Evolutionary conservation across 78 protist genomes (phyloP).

Genomic region (Paratrimastix pyriformis): DNA sequence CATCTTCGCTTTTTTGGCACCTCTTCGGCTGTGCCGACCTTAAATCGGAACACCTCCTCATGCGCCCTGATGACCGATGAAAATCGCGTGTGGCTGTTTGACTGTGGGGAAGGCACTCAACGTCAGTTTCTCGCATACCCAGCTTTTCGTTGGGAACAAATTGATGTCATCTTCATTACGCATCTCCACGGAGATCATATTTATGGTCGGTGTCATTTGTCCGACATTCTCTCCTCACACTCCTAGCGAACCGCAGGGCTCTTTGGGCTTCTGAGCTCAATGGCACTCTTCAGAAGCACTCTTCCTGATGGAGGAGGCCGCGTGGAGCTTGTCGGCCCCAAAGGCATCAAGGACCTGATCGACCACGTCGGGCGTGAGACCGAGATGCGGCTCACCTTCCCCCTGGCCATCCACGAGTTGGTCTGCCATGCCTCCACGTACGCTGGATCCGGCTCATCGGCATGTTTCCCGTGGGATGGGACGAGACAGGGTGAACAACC

Average conservation of each 20-base stretch:
- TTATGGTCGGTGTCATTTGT: too few species aligned
- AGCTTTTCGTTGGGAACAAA: not conserved
- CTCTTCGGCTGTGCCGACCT: too few species aligned
- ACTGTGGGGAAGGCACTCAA: conserved; percentile 14
- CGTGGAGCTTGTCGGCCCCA: conserved; percentile 9
- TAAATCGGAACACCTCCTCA: too few species aligned
- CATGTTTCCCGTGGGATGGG: too few species aligned
- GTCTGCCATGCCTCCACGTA: too few species aligned
- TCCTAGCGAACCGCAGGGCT: too few species aligned
- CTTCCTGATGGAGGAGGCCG: too few species aligned
- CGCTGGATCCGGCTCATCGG: too few species aligned
- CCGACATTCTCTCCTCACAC: too few species aligned
- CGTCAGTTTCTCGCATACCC: not conserved
- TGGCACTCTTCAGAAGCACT: not conserved
- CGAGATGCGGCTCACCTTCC: not conserved
- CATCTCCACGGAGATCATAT: conserved; percentile 12
- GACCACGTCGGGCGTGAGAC: not conserved
- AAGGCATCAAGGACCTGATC: not conserved
- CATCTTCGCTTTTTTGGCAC: too few species aligned
- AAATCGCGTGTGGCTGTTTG: not conserved
- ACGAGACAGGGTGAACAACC: too few species aligned
- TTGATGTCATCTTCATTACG: conserved; percentile 10
- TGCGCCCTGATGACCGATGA: too few species aligned
- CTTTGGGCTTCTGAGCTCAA: conserved; percentile 7
- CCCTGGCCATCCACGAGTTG: not conserved